A percentile compares a stretch with the other conserved stretches of the same genome.
Conservation (phyloP, 2,329 filamentous ascomycete species). For the Fusarium sororula region DNA sequence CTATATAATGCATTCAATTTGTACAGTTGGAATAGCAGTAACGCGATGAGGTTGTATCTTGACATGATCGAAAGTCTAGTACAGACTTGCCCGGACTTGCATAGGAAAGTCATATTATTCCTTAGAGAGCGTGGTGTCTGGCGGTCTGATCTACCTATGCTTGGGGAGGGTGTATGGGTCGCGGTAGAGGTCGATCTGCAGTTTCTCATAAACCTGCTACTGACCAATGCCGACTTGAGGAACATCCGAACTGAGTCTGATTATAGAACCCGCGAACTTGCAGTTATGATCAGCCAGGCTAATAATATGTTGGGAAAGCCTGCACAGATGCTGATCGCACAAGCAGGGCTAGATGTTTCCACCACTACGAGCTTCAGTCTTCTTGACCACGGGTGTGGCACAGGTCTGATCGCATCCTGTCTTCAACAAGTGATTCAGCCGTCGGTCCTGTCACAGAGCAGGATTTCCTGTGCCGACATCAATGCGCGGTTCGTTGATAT, state of each 20-base stretch:
- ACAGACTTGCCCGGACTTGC: not conserved
- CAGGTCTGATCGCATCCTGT: not conserved
- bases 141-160: too few species aligned
- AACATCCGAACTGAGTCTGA: accelerated
- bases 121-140: accelerated
- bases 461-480: accelerated
- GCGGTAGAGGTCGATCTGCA: not conserved
- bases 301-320: not conserved
- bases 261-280: accelerated
- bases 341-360: not conserved
- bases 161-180: too few species aligned
- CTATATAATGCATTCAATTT: too few species aligned
- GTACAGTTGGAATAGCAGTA: too few species aligned
- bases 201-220: accelerated
- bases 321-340: not conserved
- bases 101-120: not conserved
- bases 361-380: not conserved
- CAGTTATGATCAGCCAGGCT: accelerated
- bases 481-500: not conserved
- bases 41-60: accelerated
- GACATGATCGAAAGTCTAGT: accelerated
- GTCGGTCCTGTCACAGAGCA: accelerated
- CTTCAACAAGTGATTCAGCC: accelerated
- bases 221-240: accelerated
- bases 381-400: not conserved